phyloP scores from a whole-genome alignment of 2,329 filamentous ascomycete species.

The Pseudodiploospora longispora region DNA sequence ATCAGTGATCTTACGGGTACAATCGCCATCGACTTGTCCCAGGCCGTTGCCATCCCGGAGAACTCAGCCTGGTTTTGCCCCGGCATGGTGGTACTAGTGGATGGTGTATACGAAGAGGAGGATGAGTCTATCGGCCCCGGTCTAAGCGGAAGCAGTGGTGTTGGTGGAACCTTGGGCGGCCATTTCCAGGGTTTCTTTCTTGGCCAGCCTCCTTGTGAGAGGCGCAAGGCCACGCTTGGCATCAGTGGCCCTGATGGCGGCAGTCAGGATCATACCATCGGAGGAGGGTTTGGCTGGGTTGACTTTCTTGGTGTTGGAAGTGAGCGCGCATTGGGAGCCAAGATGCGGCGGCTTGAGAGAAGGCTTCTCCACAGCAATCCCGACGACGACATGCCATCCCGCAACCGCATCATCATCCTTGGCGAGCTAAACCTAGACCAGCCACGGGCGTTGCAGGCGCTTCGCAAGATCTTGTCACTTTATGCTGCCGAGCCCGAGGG shows the following conservation, averaged over 20 bases:
- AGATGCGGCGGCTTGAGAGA: slow-evolving; percentile 75
- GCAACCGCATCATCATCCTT: slow-evolving; percentile 61
- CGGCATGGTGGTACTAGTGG: slow-evolving; percentile 91
- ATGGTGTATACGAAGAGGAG: slow-evolving; percentile 95
- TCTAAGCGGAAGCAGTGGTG: slow-evolving; percentile 68
- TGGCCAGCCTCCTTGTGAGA: slow-evolving; percentile 85
- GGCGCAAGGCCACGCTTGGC: slow-evolving; percentile 70
- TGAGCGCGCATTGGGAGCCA: slow-evolving; percentile 70
- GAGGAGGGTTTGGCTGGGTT: slow-evolving; percentile 90
- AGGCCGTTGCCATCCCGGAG: slow-evolving; percentile 73
- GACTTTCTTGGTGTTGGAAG: slow-evolving; percentile 91
- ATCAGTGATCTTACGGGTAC: slow-evolving; percentile 84
- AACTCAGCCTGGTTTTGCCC: slow-evolving; percentile 88
- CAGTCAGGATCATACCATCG: slow-evolving; percentile 54
- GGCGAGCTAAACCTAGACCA: slow-evolving; percentile 83
- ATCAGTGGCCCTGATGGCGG: slow-evolving; percentile 53
- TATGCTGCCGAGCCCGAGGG: slow-evolving; percentile 61
- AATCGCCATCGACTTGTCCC: slow-evolving; percentile 73
- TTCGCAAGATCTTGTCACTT: slow-evolving; percentile 67
- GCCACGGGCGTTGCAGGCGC: slow-evolving; percentile 69
- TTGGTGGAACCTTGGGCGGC: slow-evolving; percentile 87
- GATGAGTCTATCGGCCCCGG: slow-evolving; percentile 62
- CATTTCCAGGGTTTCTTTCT: slow-evolving; percentile 86
- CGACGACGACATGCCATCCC: slow-evolving; percentile 26
- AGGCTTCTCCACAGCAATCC: slow-evolving; percentile 48